These are phyloP conservation scores for Gossypium trilobum DNA, from an alignment of 441 rosid genomes.

Conservation along the genomic window DNA sequence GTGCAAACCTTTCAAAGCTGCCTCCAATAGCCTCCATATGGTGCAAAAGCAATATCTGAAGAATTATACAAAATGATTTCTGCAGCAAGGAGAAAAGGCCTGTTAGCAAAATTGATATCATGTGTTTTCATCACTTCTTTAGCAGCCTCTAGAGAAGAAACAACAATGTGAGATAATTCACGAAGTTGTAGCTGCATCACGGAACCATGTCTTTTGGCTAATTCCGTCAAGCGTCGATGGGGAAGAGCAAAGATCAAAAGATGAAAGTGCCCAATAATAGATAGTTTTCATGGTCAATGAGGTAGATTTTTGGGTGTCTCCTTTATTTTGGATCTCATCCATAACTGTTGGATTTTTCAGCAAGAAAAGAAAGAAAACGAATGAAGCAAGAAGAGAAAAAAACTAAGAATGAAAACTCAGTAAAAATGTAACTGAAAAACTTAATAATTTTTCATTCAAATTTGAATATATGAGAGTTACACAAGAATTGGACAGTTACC, in stretches of 20 bases:
- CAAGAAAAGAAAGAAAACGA: too few species aligned
- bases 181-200: neutral
- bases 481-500: too few species aligned
- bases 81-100: neutral
- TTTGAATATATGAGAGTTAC: too few species aligned
- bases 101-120: slow-evolving; percentile 25
- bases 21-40: slow-evolving; percentile 29
- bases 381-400: too few species aligned
- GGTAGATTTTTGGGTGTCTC: neutral
- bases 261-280: neutral
- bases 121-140: slow-evolving; percentile 32
- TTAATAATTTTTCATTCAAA: too few species aligned
- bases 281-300: neutral
- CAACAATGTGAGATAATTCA: slow-evolving; percentile 1
- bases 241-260: neutral
- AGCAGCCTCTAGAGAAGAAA: slow-evolving; percentile 34
- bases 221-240: neutral
- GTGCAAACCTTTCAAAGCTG: slow-evolving; percentile 24
- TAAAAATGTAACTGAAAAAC: too few species aligned
- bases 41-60: slow-evolving; percentile 15
- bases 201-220: neutral
- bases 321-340: neutral
- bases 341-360: neutral
- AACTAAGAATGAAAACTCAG: too few species aligned
- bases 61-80: slow-evolving; percentile 7